These are phyloP conservation scores for Penicillium sp. DNA, from an alignment of 2,329 filamentous ascomycete genomes.

Conservation along the genomic window DNA sequence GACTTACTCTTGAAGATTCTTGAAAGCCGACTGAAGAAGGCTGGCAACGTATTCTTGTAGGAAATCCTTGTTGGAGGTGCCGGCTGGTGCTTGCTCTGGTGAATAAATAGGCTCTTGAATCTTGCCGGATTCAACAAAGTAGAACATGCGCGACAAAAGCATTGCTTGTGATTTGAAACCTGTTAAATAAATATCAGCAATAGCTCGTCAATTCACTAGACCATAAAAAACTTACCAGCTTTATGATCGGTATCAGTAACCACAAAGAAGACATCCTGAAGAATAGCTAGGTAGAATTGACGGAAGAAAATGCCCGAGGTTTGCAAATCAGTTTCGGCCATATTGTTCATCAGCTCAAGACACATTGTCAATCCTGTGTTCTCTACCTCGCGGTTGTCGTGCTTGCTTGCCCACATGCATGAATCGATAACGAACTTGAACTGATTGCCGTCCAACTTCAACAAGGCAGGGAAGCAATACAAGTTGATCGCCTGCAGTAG, in stretches of 20 bases:
- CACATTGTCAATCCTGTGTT: conserved; percentile 97
- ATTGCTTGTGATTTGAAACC: conserved; percentile 96
- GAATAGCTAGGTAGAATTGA: conserved; percentile 90
- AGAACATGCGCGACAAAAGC: conserved; percentile 92
- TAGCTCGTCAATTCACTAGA: neutral
- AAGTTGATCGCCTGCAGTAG: conserved; percentile 92
- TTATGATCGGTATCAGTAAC: conserved; percentile 98
- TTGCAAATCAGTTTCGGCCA: conserved; percentile 80
- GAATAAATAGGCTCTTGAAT: conserved; percentile 89
- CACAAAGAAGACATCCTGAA: conserved; percentile 98
- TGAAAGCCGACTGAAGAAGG: conserved; percentile 83
- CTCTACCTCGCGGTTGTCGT: conserved; percentile 97
- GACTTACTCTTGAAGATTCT: conserved; percentile 82
- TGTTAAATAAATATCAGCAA: conserved; percentile 19
- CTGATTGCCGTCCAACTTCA: conserved; percentile 90
- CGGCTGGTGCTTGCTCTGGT: conserved; percentile 73
- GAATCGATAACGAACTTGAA: conserved; percentile 99
- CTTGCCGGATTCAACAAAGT: conserved; percentile 85
- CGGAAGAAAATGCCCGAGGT: conserved; percentile 97
- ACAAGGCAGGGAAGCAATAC: conserved; percentile 89
- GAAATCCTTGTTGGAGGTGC: conserved; percentile 88
- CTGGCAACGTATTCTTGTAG: conserved; percentile 81
- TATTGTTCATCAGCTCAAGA: conserved; percentile 93
- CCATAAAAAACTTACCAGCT: conserved; percentile 54
- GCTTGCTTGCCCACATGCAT: conserved; percentile 99